Conservation (phyloP, 2,329 filamentous ascomycete genomes). For the Aspergillus sergii region DNA sequence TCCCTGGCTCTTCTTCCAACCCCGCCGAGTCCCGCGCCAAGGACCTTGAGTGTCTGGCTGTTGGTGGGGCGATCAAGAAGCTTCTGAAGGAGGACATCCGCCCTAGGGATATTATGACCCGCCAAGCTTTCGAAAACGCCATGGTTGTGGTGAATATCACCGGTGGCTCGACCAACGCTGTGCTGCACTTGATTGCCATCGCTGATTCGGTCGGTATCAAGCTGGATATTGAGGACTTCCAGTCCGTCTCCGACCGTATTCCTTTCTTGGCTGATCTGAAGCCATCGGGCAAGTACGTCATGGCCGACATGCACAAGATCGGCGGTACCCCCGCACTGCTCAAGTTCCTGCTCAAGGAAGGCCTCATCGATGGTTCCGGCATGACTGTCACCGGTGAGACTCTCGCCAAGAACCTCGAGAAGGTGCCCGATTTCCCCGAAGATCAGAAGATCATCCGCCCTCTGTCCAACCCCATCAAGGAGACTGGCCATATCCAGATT, state of each 20-base stretch:
- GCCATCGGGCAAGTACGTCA: conserved; percentile 69
- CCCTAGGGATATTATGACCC: conserved; percentile 76
- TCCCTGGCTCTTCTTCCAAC: conserved; percentile 80
- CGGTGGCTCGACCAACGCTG: conserved; percentile 82
- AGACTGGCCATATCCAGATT: conserved; percentile 73
- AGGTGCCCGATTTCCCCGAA: conserved; percentile 64
- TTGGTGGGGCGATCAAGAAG: conserved; percentile 74
- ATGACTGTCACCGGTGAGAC: conserved; percentile 65
- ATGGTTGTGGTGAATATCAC: conserved; percentile 83
- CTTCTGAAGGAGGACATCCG: conserved; percentile 76
- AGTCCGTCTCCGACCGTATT: conserved; percentile 74
- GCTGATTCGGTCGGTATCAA: conserved; percentile 80
- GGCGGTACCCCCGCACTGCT: conserved; percentile 61
- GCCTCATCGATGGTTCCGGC: conserved; percentile 60
- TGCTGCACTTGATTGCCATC: conserved; percentile 82
- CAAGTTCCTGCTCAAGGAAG: conserved; percentile 61
- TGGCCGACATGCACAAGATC: conserved; percentile 60
- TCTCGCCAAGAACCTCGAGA: conserved; percentile 60
- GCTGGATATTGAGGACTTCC: conserved; percentile 84
- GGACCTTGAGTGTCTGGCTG: conserved; percentile 69
- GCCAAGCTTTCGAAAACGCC: conserved; percentile 80
- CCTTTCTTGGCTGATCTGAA: conserved; percentile 83
- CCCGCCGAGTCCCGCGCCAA: conserved; percentile 75
- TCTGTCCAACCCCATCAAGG: conserved; percentile 69
- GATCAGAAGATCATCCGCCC: conserved; percentile 72